A percentile compares a stretch with the other conserved stretches of the same genome.
These are phyloP conservation scores for Boletus sensibilis DNA, from an alignment of 768 basidiomycete genomes.

Conservation along the genomic window DNA sequence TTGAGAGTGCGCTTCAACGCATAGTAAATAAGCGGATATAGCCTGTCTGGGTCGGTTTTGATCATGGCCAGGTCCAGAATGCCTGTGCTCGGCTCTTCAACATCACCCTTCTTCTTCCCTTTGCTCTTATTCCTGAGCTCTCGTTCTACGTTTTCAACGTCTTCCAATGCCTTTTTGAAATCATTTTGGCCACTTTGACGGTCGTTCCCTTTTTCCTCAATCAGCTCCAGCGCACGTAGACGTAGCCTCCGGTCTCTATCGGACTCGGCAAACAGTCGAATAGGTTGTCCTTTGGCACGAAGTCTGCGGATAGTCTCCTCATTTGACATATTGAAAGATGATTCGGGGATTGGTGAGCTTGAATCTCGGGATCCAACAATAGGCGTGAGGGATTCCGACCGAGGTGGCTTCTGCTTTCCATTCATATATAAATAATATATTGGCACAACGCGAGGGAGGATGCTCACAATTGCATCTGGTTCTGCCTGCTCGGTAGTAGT, in stretches of 20 bases:
- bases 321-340: slow-evolving; percentile 84
- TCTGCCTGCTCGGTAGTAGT: slow-evolving; percentile 25
- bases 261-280: slow-evolving; percentile 90
- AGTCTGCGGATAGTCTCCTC: slow-evolving; percentile 90
- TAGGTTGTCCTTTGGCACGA: slow-evolving; percentile 89
- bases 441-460: slow-evolving; percentile 1
- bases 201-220: slow-evolving; percentile 86
- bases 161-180: slow-evolving; percentile 86
- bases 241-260: slow-evolving; percentile 92
- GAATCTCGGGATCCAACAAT: slow-evolving; percentile 33
- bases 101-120: slow-evolving; percentile 61
- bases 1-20: slow-evolving; percentile 89
- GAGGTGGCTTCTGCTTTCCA: slow-evolving; percentile 50
- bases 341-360: slow-evolving; percentile 40
- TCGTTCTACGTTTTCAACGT: slow-evolving; percentile 77
- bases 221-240: slow-evolving; percentile 88
- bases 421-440: slow-evolving; percentile 36
- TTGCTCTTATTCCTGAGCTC: slow-evolving; percentile 57
- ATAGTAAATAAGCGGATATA: slow-evolving; percentile 97
- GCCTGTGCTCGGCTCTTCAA: slow-evolving; percentile 47
- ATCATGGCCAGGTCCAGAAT: slow-evolving; percentile 78
- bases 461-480: slow-evolving; percentile 44
- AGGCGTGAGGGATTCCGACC: slow-evolving; percentile 42
- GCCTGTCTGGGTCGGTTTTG: slow-evolving; percentile 89
- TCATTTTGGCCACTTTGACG: slow-evolving; percentile 89